Conservation (phyloP, 2,329 filamentous ascomycete species). For the Talaromyces amestolkiae region DNA sequence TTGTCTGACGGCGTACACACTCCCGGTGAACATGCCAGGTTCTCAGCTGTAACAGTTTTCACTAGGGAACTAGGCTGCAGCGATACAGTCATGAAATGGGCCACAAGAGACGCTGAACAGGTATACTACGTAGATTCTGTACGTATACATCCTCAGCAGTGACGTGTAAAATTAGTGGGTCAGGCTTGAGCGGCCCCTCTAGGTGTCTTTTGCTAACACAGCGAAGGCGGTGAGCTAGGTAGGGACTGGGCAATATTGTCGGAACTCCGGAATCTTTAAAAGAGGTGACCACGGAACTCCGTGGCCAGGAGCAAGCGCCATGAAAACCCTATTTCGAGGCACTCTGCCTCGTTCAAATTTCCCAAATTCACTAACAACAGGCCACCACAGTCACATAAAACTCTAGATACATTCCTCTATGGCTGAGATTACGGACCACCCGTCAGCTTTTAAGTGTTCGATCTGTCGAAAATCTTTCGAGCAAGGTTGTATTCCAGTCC, state of each 20-base stretch:
- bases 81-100: no score
- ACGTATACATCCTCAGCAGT: no score
- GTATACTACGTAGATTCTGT: no score
- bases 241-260: background rate
- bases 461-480: conserved; percentile 5
- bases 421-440: background rate
- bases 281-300: background rate
- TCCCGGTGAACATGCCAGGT: conserved; percentile 1
- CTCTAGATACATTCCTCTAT: conserved; percentile 6
- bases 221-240: background rate
- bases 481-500: conserved; percentile 2
- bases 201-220: no score
- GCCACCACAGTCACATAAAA: no score
- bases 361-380: background rate
- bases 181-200: no score
- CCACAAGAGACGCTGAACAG: background rate
- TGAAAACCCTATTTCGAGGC: background rate
- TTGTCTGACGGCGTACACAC: background rate
- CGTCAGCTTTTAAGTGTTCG: conserved; percentile 2
- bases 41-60: background rate
- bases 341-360: background rate
- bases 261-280: background rate
- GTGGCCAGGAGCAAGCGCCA: conserved; percentile 1
- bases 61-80: no score
- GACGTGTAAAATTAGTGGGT: no score